phyloP scores from a whole-genome alignment of 2,329 filamentous ascomycete genomes.

The Trichoderma koningii region DNA sequence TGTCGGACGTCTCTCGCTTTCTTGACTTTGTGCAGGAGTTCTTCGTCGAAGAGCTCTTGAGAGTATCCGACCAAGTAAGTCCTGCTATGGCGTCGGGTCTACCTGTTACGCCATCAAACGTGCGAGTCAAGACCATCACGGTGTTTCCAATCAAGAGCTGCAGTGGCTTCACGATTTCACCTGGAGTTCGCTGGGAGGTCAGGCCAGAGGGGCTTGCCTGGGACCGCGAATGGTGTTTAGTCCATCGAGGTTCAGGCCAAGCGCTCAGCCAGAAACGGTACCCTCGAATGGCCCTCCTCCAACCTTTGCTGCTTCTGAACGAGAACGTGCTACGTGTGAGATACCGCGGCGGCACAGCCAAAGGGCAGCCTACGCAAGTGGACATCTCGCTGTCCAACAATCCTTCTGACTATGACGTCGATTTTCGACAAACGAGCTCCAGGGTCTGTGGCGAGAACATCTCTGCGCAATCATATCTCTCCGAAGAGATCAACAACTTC shows the following conservation, averaged over 20 bases:
- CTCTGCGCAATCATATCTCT: slow-evolving; percentile 68
- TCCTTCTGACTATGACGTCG: slow-evolving; percentile 55
- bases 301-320: slow-evolving; percentile 71
- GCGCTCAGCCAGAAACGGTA: slow-evolving; percentile 88
- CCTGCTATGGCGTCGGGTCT: too few species aligned
- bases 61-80: neutral
- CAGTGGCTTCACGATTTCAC: slow-evolving; percentile 71
- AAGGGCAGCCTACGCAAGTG: slow-evolving; percentile 43
- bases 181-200: slow-evolving; percentile 70
- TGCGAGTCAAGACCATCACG: slow-evolving; percentile 62
- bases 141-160: slow-evolving; percentile 97
- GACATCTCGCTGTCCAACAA: slow-evolving; percentile 68
- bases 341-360: slow-evolving; percentile 43
- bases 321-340: slow-evolving; percentile 65
- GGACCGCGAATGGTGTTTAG: slow-evolving; percentile 95
- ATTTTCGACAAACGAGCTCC: slow-evolving; percentile 52
- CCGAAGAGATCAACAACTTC: slow-evolving; percentile 67
- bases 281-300: slow-evolving; percentile 82
- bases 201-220: slow-evolving; percentile 81
- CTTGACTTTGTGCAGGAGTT: slow-evolving; percentile 72
- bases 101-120: neutral
- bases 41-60: slow-evolving; percentile 44
- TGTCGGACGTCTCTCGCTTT: slow-evolving; percentile 72
- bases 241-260: slow-evolving; percentile 82
- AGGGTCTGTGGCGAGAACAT: slow-evolving; percentile 84